Evolutionary conservation across 2,329 filamentous ascomycete species (phyloP), one percentile per base, ranked within the genome.

Genomic region (Penicillium sp.): DNA sequence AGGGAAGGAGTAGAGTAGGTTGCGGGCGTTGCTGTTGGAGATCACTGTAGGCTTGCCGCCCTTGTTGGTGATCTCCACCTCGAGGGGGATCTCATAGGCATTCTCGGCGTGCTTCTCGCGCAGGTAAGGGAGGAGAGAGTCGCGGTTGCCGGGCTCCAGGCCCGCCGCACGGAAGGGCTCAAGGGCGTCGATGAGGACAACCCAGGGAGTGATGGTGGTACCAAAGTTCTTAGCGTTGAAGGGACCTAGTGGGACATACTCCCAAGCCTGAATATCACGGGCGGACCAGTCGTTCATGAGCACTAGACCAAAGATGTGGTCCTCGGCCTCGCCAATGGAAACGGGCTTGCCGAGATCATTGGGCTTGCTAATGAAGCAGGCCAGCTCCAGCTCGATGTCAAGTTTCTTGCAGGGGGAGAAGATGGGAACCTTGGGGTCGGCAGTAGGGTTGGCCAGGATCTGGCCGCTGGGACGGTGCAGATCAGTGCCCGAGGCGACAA

Each of bases 201-300:
- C 85, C 91, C 91, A 95, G 0, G 90, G 85, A 60, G 87, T 90
- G 65, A 95, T 89, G 0, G 85, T 89, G 0, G 89, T 91, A 3
- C 83, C 89, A 69, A 95, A 94, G 73, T 93, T 94, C 83, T 96
- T 95, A 24, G 86, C 82, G 61, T 91, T 92, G 78, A 95, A 94
- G 0, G 91, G 91, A 0, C 91, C 91, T 7, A 94, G 78, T 0
- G 91, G 91, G 9, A 93, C 83, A 66, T 93, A 93, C 75, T 96
- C 91, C 90, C 90, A 95, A 0, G 84, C 84, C 72, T 96, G 91
- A 51, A 95, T 88, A 67, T 95, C 91, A 62, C 91, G 81, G 4
- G 91, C 91, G 55, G 88, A 91, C 91, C 91, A 96, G 75, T 96
- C 91, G 67, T 96, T 96, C 81, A 96, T 84, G 58, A 96, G 76